phyloP scores from a whole-genome alignment of 2,329 filamentous ascomycete genomes.

The Alternaria conjuncta region DNA sequence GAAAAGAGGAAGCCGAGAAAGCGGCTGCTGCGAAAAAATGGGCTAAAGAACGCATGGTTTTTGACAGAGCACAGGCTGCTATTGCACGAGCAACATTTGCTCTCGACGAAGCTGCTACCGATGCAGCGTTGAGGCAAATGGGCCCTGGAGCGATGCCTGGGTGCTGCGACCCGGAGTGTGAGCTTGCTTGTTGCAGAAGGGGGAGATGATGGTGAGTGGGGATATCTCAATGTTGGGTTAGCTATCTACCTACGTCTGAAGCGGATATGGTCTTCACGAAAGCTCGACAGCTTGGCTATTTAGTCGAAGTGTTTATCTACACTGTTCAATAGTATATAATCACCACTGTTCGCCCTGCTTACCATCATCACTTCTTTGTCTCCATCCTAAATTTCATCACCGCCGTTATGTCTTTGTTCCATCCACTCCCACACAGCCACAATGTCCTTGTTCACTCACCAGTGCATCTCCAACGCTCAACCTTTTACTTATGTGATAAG shows the following conservation, averaged over 20 bases:
- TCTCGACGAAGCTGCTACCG: background rate
- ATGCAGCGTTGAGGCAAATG: background rate
- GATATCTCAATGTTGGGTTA: background rate
- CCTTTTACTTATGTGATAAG: background rate
- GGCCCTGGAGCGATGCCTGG: background rate
- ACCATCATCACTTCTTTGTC: background rate
- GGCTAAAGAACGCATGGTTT: background rate
- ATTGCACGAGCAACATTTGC: background rate
- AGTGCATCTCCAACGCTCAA: background rate
- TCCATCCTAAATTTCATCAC: background rate
- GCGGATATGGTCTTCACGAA: background rate
- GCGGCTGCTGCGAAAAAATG: background rate
- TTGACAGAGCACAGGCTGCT: background rate
- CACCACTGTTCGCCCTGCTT: background rate
- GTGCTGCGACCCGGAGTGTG: background rate
- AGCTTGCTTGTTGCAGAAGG: background rate
- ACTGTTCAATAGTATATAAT: background rate
- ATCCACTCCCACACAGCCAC: background rate
- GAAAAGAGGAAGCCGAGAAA: background rate
- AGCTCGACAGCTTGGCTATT: rapidly evolving
- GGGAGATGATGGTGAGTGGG: background rate
- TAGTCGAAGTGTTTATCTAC: background rate
- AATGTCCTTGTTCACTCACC: background rate
- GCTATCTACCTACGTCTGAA: background rate
- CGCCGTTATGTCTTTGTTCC: background rate